Evolutionary conservation across 2,329 filamentous ascomycete species (phyloP), one percentile per base, ranked within the genome.

Genomic region (Fusarium humuli): DNA sequence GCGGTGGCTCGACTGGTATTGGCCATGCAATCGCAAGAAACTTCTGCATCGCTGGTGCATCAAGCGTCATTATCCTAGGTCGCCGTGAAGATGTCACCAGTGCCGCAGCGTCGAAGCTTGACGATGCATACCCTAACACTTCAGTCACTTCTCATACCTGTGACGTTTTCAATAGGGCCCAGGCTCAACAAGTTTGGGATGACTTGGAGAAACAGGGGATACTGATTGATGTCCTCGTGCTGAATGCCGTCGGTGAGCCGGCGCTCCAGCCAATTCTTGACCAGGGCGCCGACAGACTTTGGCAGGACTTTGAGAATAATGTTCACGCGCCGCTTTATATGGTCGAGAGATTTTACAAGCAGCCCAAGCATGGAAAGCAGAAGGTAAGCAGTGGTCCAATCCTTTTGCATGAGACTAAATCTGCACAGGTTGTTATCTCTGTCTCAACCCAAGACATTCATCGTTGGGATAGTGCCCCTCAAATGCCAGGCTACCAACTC

Each of bases 1-100:
- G 88, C 2, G 91, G 91, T 42, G 89, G 86, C n/a, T 86, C 87
- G 1, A 85, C 84, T 0, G 90, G 91, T 29, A 88, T 93, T 48
- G 91, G 91, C 2, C 87, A 88, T 59, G 87, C 88, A 1, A 86
- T 91, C 16, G 90, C 90, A 5, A 83, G 84, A 49, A 81, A 89
- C 48, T 93, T 85, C 67, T 77, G 79, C 12, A 60, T 72, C 2
- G 85, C 84, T 0, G 77, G 77, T 0, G 81, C 82, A 10, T 55
- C 75, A 4, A 73, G 69, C 2, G 74, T 85, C 27, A 78, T 81
- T 12, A 75, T 87, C 41, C 61, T 80, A 2, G 81, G 78, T 10
- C 72, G 70, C 20, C 65, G 72, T 5, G 7, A 40, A 7, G 57
- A 70, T 5, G 32, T 74, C 14, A 48, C 65, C 0, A 32, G 59